Evolutionary conservation across 176 grass and related monocot species (phyloP).

Genomic region (Paspalum notatum): DNA sequence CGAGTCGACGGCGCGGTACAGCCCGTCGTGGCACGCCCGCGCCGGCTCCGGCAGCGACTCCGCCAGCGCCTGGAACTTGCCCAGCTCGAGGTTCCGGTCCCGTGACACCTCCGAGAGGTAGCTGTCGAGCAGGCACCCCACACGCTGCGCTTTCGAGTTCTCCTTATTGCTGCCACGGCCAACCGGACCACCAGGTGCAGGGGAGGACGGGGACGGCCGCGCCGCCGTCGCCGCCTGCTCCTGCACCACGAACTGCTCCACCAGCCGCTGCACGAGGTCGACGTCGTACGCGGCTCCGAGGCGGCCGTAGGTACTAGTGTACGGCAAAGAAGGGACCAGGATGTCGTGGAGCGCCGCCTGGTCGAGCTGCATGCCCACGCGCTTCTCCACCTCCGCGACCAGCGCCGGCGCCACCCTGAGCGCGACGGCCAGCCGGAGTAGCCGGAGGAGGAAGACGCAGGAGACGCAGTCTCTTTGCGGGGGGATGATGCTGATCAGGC

Average conservation of each 20-base stretch:
- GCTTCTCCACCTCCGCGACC: slow-evolving; percentile 83
- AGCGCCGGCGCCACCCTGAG: slow-evolving; percentile 76
- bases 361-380: slow-evolving; percentile 86
- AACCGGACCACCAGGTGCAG: too few species aligned
- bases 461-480: slow-evolving; percentile 78
- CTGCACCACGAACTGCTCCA: slow-evolving; percentile 94
- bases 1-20: slow-evolving; percentile 88
- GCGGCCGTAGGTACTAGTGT: slow-evolving; percentile 36
- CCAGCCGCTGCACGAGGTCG: slow-evolving; percentile 85
- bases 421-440: slow-evolving; percentile 71
- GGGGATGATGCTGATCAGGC: slow-evolving; percentile 92
- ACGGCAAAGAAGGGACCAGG: slow-evolving; percentile 60
- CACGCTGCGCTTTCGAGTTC: slow-evolving; percentile 51
- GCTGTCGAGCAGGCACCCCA: slow-evolving; percentile 73
- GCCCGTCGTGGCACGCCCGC: slow-evolving; percentile 72
- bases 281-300: slow-evolving; percentile 78
- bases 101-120: slow-evolving; percentile 95
- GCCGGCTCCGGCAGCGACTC: slow-evolving; percentile 81
- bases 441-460: slow-evolving; percentile 75
- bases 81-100: slow-evolving; percentile 73
- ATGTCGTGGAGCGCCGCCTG: slow-evolving; percentile 70
- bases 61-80: slow-evolving; percentile 89
- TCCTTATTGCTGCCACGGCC: slow-evolving; percentile 25
- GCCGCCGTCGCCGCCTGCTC: slow-evolving; percentile 42
- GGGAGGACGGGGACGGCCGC: slow-evolving; percentile 8